A percentile compares a stretch with the other conserved stretches of the same genome.
Conservation (phyloP, 2,329 filamentous ascomycete species). For the Neofusicoccum ribis region DNA sequence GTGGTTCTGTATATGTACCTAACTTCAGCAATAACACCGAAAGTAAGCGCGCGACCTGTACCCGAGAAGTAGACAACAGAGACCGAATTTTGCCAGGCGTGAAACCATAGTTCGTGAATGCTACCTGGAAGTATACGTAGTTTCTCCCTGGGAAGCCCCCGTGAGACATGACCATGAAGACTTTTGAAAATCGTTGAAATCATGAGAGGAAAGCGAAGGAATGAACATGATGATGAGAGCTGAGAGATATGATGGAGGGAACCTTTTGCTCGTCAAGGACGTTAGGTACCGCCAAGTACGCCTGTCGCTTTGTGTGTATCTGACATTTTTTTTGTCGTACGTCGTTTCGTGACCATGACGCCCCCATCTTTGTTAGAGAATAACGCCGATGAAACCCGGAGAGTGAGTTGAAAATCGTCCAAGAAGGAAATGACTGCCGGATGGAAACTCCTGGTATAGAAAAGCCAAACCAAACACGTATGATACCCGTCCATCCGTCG, state of each 20-base stretch:
- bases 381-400: background rate
- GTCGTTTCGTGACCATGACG: background rate
- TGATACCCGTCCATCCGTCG: background rate
- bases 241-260: background rate
- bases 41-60: too few relatives aligned
- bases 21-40: too few relatives aligned
- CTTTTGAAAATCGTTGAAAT: background rate
- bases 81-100: too few relatives aligned
- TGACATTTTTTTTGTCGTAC: background rate
- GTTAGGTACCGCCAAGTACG: conserved; percentile 4
- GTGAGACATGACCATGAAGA: too few relatives aligned
- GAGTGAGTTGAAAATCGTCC: background rate
- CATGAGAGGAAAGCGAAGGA: background rate
- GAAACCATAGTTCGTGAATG: too few relatives aligned
- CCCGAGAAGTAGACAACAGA: too few relatives aligned
- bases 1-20: too few relatives aligned
- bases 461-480: background rate
- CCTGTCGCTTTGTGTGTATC: conserved; percentile 3
- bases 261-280: conserved; percentile 6
- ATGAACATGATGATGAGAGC: background rate
- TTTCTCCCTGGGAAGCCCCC: too few relatives aligned
- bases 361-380: background rate
- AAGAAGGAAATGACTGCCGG: background rate
- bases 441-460: background rate
- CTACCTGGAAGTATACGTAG: too few relatives aligned